Evolutionary conservation across 2,329 filamentous ascomycete genomes (phyloP), one percentile per base, ranked within the genome.

Genomic region (Stemphylium vesicarium): DNA sequence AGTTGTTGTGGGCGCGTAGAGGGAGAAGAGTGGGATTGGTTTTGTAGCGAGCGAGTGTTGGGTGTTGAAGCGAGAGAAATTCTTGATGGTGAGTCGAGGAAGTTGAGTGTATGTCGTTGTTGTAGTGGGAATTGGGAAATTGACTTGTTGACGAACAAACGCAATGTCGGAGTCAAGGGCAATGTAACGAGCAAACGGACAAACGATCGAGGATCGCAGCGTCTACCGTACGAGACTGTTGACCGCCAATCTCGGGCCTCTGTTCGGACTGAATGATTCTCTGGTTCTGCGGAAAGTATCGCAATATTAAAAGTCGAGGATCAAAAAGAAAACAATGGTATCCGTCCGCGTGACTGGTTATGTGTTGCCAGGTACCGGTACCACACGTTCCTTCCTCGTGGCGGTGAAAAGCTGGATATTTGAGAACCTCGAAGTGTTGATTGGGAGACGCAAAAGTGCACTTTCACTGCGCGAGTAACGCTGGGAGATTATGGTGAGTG

Each of bases 391-490:
- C n/a, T n/a, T n/a, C n/a, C n/a, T n/a, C n/a, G n/a, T n/a, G n/a
- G n/a, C n/a, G n/a, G n/a, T n/a, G n/a, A n/a, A n/a, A n/a, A n/a
- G n/a, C n/a, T n/a, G n/a, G n/a, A n/a, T n/a, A n/a, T n/a, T 16
- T 11, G 6, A 20, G 31, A 42, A 18, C 22, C 36, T 32, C 20
- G 29, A 42, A 36, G 15, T 18, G 40, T 7, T 40, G 41, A 33
- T 53, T 59, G 39, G 26, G 48, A 20, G 13, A 16, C 38, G 10
- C 22, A 18, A 24, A 35, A 41, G 20, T 29, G 16, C 12, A 45
- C 35, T 37, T 41, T 39, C 41, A 39, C 35, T 43, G 39, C 29
- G 38, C 39, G 36, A 49, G 59, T 59, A 61, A 56, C 53, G 16
- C 32, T 42, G n/a, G 45, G 40, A 57, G 15, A 56, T 51, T 43